Conservation (phyloP, 805 yeast genomes). For the Metschnikowia similis region DNA sequence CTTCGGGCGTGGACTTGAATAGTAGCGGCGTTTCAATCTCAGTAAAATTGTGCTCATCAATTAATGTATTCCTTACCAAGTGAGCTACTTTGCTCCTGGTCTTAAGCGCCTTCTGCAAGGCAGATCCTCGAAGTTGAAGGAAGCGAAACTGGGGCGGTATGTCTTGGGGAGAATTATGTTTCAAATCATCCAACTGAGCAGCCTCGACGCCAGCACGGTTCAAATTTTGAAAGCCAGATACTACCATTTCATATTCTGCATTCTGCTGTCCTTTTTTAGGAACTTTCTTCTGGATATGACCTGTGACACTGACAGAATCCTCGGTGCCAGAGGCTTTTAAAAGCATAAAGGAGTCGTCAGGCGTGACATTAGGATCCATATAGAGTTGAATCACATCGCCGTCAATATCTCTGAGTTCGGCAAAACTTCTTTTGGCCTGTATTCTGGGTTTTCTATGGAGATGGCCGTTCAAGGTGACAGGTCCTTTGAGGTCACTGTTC, state of each 20-base stretch:
- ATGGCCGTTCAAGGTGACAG: slow-evolving; percentile 74
- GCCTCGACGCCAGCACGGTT: slow-evolving; percentile 64
- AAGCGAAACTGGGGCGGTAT: slow-evolving; percentile 81
- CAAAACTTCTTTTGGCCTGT: slow-evolving; percentile 68
- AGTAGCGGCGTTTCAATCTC: slow-evolving; percentile 92
- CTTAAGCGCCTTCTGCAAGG: slow-evolving; percentile 52
- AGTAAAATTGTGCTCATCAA: slow-evolving; percentile 45
- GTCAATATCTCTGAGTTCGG: slow-evolving; percentile 64
- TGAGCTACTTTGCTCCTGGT: slow-evolving; percentile 54
- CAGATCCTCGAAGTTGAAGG: slow-evolving; percentile 66
- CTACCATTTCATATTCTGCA: slow-evolving; percentile 53
- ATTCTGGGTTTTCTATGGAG: slow-evolving; percentile 69
- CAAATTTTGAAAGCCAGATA: slow-evolving; percentile 49
- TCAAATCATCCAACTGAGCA: slow-evolving; percentile 61
- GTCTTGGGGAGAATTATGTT: slow-evolving; percentile 43
- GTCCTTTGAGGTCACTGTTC: slow-evolving; percentile 8
- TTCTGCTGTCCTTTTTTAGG: slow-evolving; percentile 11
- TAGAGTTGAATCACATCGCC: slow-evolving; percentile 61
- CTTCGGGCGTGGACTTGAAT: slow-evolving; percentile 96
- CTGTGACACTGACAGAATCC: slow-evolving; percentile 67
- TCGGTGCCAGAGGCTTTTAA: slow-evolving; percentile 56
- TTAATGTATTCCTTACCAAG: slow-evolving; percentile 39
- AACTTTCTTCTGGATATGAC: slow-evolving; percentile 40
- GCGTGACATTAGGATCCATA: slow-evolving; percentile 39
- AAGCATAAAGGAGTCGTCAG: slow-evolving; percentile 32